Percentiles rank a stretch among this genome's conserved stretches.
Evolutionary conservation across 1,284 basidiomycete genomes (phyloP).

Genomic region (Fereydounia khargensis): DNA sequence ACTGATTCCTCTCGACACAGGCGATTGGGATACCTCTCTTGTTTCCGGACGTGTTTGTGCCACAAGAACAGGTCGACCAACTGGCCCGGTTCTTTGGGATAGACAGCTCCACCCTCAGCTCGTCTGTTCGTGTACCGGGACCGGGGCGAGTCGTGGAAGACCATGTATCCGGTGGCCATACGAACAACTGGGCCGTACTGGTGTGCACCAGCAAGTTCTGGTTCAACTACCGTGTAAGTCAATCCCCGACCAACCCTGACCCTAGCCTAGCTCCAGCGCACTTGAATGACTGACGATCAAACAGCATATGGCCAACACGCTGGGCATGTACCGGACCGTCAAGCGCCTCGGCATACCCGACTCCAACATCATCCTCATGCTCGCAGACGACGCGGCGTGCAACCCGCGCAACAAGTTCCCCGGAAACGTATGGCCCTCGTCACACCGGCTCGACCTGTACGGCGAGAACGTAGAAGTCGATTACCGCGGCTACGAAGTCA

Average conservation of each 20-base stretch:
- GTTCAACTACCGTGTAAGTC: constrained; percentile 99
- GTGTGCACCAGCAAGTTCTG: constrained; percentile 92
- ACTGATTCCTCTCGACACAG: too few species aligned
- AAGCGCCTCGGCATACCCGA: constrained; percentile 97
- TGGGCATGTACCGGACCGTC: constrained; percentile 98
- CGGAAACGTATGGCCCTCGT: constrained; percentile 83
- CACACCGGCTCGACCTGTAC: constrained; percentile 81
- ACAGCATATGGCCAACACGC: constrained; percentile 94
- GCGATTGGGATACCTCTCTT: constrained; percentile 4
- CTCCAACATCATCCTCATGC: constrained; percentile 97
- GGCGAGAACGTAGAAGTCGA: constrained; percentile 97
- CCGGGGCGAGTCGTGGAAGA: too few species aligned
- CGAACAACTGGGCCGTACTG: constrained; percentile 98
- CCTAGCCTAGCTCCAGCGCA: too few species aligned
- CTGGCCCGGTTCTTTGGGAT: constrained; percentile 31
- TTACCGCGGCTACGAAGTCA: constrained; percentile 95
- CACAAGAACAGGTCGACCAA: constrained; percentile 7
- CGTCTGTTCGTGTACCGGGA: too few species aligned
- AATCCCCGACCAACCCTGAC: too few species aligned
- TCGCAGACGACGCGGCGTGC: constrained; percentile 93
- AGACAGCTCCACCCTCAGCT: too few species aligned
- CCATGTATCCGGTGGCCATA: constrained; percentile 51
- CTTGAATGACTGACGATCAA: too few species aligned
- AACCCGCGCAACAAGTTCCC: constrained; percentile 89
- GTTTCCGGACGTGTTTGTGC: constrained; percentile 22